Evolutionary conservation across 768 basidiomycete species (phyloP), one percentile per base, ranked within the genome.

Genomic region (Leccinum rimulosum): DNA sequence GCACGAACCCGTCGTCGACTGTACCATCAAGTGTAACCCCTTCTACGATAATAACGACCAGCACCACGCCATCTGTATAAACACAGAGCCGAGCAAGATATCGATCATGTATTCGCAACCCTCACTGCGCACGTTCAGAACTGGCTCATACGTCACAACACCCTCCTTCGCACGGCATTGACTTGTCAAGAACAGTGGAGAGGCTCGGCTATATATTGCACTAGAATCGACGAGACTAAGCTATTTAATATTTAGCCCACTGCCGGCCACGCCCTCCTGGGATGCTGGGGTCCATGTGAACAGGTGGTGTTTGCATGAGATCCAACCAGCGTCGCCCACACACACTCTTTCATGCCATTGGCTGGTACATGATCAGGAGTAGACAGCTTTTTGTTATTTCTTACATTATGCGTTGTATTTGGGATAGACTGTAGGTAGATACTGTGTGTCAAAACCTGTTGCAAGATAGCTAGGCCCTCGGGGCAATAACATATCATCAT

Each of bases 221-320:
- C 48, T 66, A 60, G 58, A 54, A 38, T 57, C 58, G 40, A 50
- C 55, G 36, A 22, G 22, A 50, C 57, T 62, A 64, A 68, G 27
- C 54, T 67, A 67, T 65, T 60, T 71, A 61, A 67, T 70, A 61
- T 70, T 52, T 54, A 55, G 52, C 48, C 56, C 57, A 54, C 57
- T 50, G 22, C 52, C 58, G 36, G 57, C 57, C 59, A 54, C 33
- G 60, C 49, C 63, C 45, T 54, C 57, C 35, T 43, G 48, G 63
- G 58, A 60, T 55, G 27, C 55, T 40, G 52, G 55, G 60, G 50
- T 54, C 40, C 52, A 57, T 59, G 59, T 40, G 61, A 61, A 48
- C 54, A 57, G 56, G 58, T 59, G 58, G 52, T 55, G 52, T 61
- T 68, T 61, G 57, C 62, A 66, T 69, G 52, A 54, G 45, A 56